Evolutionary conservation across 2,329 filamentous ascomycete species (phyloP).

Genomic region (Ophiostoma himal-ulmi): DNA sequence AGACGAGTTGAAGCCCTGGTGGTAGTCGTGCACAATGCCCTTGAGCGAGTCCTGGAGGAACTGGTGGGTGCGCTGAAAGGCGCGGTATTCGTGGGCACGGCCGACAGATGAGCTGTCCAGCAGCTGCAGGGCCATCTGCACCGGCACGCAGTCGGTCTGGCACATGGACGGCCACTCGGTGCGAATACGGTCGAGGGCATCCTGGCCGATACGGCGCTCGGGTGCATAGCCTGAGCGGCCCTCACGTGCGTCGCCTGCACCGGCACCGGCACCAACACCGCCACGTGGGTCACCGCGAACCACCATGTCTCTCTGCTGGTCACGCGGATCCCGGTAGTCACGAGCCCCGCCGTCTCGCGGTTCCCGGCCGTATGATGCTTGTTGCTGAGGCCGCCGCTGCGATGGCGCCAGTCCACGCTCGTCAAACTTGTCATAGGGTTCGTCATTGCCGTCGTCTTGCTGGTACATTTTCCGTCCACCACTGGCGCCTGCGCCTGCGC

Average conservation of each 20-base stretch:
- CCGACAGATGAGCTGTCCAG: conserved; percentile 92
- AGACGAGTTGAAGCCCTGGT: conserved; percentile 98
- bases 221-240: conserved; percentile 5
- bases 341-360: conserved; percentile 13
- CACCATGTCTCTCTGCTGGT: conserved; percentile 16
- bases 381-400: conserved; percentile 26
- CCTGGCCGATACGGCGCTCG: conserved; percentile 49
- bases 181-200: conserved; percentile 74
- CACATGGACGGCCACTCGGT: conserved; percentile 90
- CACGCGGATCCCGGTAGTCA: not conserved
- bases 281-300: conserved; percentile 1
- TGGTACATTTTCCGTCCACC: conserved; percentile 18
- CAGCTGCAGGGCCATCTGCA: conserved; percentile 89
- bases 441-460: conserved; percentile 18
- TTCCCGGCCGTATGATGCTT: not conserved
- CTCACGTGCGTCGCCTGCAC: conserved; percentile 3
- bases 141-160: conserved; percentile 78
- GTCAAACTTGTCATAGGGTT: conserved; percentile 19
- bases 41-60: conserved; percentile 92
- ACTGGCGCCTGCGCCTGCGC: not conserved
- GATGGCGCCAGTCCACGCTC: conserved; percentile 24
- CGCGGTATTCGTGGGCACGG: conserved; percentile 77
- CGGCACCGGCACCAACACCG: not conserved
- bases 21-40: conserved; percentile 94
- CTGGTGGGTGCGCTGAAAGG: conserved; percentile 76